A percentile compares a stretch with the other conserved stretches of the same genome.
Evolutionary conservation across 495 filamentous ascomycete species (phyloP).

Genomic region (Podospora sp.): DNA sequence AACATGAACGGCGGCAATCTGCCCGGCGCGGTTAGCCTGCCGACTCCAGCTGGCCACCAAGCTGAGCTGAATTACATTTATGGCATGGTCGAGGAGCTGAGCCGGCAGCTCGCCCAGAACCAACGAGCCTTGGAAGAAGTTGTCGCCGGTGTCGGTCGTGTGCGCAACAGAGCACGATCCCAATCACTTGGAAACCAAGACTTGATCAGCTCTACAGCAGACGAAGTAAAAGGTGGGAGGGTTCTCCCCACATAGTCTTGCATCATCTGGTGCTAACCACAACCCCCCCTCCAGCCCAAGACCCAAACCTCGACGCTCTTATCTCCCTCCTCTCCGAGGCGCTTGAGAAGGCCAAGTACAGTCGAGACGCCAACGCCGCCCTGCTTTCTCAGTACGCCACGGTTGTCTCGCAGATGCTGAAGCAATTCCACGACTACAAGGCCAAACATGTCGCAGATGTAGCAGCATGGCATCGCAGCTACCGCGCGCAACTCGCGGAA

Average conservation of each 20-base stretch:
- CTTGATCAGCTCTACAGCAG: slow-evolving; percentile 48
- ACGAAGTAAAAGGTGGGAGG: slow-evolving; percentile 51
- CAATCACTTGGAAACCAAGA: slow-evolving; percentile 55
- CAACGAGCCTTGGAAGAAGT: slow-evolving; percentile 74
- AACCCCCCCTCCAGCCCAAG: slow-evolving; percentile 41
- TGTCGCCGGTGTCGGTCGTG: slow-evolving; percentile 62
- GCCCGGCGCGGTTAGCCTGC: slow-evolving; percentile 52
- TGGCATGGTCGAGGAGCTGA: slow-evolving; percentile 79
- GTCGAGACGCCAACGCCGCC: slow-evolving; percentile 54
- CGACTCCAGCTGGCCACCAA: slow-evolving; percentile 80
- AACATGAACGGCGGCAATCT: slow-evolving; percentile 60
- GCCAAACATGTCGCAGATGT: slow-evolving; percentile 54
- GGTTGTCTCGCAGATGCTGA: slow-evolving; percentile 50
- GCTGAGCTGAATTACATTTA: slow-evolving; percentile 86
- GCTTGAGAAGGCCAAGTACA: slow-evolving; percentile 54
- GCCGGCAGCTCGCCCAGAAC: slow-evolving; percentile 74
- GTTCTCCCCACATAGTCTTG: neutral
- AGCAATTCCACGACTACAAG: slow-evolving; percentile 56
- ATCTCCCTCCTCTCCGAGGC: slow-evolving; percentile 55
- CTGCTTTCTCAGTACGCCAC: slow-evolving; percentile 52
- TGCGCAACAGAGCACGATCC: slow-evolving; percentile 51
- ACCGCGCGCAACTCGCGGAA: slow-evolving; percentile 58
- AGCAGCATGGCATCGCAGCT: slow-evolving; percentile 58
- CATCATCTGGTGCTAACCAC: slow-evolving; percentile 6
- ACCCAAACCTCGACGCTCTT: slow-evolving; percentile 53